Evolutionary conservation across 75 land plant genomes (phyloP).

Genomic region (Pseudotsuga menziesii): DNA sequence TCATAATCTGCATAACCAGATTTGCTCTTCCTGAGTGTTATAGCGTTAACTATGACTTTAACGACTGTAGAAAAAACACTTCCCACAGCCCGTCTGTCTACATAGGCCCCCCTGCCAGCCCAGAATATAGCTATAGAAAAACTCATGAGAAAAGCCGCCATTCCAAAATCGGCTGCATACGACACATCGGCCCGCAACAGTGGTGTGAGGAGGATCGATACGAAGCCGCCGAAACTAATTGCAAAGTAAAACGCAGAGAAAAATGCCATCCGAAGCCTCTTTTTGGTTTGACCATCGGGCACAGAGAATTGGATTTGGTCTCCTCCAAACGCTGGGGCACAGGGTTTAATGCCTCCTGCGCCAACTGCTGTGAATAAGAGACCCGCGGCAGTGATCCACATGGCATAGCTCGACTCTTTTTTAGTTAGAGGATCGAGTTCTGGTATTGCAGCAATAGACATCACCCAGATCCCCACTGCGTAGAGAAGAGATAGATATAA

Average conservation of each 20-base stretch:
- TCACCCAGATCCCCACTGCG: constrained; percentile 27
- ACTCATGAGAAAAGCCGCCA: constrained; percentile 31
- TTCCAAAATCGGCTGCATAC: constrained; percentile 32
- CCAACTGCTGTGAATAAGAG: constrained; percentile 24
- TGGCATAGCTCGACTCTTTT: neutral
- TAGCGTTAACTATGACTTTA: constrained; percentile 19
- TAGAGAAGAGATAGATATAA: constrained; percentile 31
- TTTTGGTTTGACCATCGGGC: constrained; percentile 21
- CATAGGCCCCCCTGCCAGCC: constrained; percentile 18
- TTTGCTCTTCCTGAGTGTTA: constrained; percentile 10
- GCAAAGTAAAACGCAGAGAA: constrained; percentile 38
- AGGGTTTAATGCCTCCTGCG: constrained; percentile 36
- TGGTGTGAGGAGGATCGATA: constrained; percentile 29
- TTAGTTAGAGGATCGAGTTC: neutral
- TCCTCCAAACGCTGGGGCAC: constrained; percentile 33
- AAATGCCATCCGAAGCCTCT: constrained; percentile 22
- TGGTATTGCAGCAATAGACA: constrained; percentile 27
- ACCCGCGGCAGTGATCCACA: constrained; percentile 20
- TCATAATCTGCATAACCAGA: neutral
- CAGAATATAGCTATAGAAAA: constrained; percentile 24
- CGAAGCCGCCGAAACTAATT: constrained; percentile 21
- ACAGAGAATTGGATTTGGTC: constrained; percentile 34
- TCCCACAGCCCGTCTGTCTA: constrained; percentile 25
- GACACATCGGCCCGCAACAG: constrained; percentile 21
- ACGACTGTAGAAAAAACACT: constrained; percentile 26